Percentiles rank a stretch among this genome's conserved stretches.
Evolutionary conservation across 176 grass and related monocot species (phyloP).

Genomic region (Aegilops sharonensis): DNA sequence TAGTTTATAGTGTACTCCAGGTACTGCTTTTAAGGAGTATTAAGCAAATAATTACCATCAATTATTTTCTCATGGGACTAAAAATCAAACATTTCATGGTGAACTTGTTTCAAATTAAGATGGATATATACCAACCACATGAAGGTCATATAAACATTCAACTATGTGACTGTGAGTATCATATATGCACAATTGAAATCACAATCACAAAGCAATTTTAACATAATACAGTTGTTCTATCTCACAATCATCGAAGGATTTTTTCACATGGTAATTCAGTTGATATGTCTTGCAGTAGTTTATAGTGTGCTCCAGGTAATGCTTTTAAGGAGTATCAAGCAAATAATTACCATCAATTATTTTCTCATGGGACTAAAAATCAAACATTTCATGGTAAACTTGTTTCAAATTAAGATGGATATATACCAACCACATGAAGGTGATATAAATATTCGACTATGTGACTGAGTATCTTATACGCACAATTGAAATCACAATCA

Average conservation of each 20-base stretch:
- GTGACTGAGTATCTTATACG: too few species aligned
- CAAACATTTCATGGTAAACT: too few species aligned
- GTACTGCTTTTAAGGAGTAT: neutral
- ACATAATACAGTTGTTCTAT: conserved; percentile 15
- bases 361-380: neutral
- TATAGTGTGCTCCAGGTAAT: neutral
- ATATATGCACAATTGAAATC: neutral
- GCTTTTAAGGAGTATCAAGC: neutral
- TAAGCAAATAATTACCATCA: neutral
- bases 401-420: too few species aligned
- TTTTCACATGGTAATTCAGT: neutral
- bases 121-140: too few species aligned
- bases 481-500: neutral
- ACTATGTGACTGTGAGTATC: too few species aligned
- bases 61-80: neutral
- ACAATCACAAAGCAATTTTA: neutral
- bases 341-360: neutral
- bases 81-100: too few species aligned
- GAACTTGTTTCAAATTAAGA: too few species aligned
- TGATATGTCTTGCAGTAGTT: neutral
- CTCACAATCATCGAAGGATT: neutral
- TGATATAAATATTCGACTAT: too few species aligned
- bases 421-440: too few species aligned
- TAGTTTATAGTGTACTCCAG: neutral
- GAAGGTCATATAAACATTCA: too few species aligned